phyloP scores from a whole-genome alignment of 1,284 basidiomycete species.

The Phenoliferia sp. region DNA sequence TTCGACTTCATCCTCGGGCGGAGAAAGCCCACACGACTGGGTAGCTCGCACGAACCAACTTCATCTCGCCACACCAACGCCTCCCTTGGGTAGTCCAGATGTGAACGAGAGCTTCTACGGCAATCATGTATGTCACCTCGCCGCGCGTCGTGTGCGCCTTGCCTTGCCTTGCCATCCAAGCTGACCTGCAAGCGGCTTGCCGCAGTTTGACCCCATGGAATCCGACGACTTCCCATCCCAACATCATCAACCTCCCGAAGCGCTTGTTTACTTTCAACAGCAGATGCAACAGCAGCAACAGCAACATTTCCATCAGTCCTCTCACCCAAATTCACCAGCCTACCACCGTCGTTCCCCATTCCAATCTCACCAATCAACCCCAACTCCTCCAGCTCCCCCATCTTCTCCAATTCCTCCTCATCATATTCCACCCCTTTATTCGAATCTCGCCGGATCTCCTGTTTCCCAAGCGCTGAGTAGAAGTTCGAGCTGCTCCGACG shows the following conservation, averaged over 20 bases:
- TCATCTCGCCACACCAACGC: neutral
- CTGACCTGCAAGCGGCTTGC: neutral
- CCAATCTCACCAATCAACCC: neutral
- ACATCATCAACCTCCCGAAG: neutral
- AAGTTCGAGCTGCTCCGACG: neutral
- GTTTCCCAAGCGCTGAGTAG: neutral
- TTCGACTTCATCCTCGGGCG: neutral
- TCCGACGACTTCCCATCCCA: neutral
- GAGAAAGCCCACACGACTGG: neutral
- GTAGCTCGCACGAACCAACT: neutral
- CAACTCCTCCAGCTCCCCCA: neutral
- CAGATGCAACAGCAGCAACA: neutral
- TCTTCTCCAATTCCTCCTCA: neutral
- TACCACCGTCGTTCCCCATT: neutral
- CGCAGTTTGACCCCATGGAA: neutral
- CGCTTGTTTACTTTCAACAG: neutral
- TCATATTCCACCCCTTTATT: neutral
- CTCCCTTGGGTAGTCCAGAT: neutral
- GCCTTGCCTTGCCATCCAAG: neutral
- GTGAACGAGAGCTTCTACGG: neutral
- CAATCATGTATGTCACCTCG: neutral
- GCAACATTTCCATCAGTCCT: neutral
- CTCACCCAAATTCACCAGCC: no score
- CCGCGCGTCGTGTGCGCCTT: neutral
- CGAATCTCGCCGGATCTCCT: slow-evolving; percentile 4